Conservation (phyloP, 257 asterid species). For the Solanum sitiens region DNA sequence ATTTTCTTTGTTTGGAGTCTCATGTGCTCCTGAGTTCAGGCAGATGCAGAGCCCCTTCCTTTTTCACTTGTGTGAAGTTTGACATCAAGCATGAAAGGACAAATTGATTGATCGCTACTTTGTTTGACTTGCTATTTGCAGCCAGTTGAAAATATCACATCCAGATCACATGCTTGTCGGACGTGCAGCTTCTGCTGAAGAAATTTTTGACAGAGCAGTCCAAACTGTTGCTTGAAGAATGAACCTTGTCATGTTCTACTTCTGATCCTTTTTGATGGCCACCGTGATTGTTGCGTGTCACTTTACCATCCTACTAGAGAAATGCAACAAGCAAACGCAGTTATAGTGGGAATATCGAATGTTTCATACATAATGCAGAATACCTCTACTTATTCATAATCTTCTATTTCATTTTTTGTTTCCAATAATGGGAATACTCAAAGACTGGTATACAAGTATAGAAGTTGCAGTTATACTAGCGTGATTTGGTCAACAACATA, state of each 20-base stretch:
- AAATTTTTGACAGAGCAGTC: constrained; percentile 62
- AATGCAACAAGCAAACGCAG: not conserved
- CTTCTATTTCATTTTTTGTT: not conserved
- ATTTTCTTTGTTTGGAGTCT: not conserved
- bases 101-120: not conserved
- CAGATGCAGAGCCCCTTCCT: not conserved
- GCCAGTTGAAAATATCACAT: constrained; percentile 80
- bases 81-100: not conserved
- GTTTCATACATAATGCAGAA: not conserved
- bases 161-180: constrained; percentile 71
- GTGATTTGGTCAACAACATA: not conserved
- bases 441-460: not conserved
- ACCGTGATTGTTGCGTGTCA: not conserved
- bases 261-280: not conserved
- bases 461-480: not conserved
- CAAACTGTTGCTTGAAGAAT: constrained; percentile 63
- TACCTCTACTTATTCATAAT: not conserved
- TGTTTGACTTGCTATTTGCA: constrained; percentile 20
- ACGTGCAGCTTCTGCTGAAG: constrained; percentile 57
- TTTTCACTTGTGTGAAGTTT: not conserved
- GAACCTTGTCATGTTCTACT: not conserved
- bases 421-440: not conserved
- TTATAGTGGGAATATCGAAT: not conserved
- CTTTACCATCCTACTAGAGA: not conserved
- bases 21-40: not conserved